Evolutionary conservation across 1,284 basidiomycete species (phyloP), one percentile per base, ranked within the genome.

Genomic region (Fistulinella cinereoalba): DNA sequence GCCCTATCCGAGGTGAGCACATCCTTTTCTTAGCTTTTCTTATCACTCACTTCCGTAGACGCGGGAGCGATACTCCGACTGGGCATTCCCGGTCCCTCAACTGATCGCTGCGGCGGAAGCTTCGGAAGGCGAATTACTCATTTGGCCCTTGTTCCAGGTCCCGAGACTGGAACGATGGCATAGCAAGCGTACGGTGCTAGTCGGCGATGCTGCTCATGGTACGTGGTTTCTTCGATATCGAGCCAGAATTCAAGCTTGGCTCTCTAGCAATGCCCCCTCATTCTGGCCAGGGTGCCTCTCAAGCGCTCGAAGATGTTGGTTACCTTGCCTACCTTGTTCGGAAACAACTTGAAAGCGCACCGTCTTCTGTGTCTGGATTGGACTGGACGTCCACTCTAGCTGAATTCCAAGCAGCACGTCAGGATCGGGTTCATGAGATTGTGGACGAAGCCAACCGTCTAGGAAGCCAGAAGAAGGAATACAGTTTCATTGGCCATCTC

Each of bases 131-230:
- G 31, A 50, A 12, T 42, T 62, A 18, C 49, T 65, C 10, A 25
- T 68, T 23, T 67, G 61, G 64, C 62, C 65, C 10, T 9, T 23
- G 9, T 37, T 37, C 21, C 34, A 54, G 40, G 51, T 66, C 11
- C 51, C 47, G 23, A 66, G 23, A 12, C 34, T 65, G 37, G 45
- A 55, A 34, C 50, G 15, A 23, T 65, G 63, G 65, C 52, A 66
- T 22, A 54, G 61, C 44, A 22, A 39, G 36, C 53, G 52, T 7
- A 53, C 64, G 25, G 54, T 68, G 3, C 53, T 65, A n/a, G 53
- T 68, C 19, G 62, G 62, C 3, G 64, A 64, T 15, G 62, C 62
- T 32, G 63, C 63, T 37, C 62, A 67, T 50, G 65, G 65, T 66
- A 38, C 4, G 61, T 47, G 23, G 22, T 38, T 3, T 32, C 10